phyloP scores from a whole-genome alignment of 352 stramenopile species.

The Phytophthora sojae region DNA sequence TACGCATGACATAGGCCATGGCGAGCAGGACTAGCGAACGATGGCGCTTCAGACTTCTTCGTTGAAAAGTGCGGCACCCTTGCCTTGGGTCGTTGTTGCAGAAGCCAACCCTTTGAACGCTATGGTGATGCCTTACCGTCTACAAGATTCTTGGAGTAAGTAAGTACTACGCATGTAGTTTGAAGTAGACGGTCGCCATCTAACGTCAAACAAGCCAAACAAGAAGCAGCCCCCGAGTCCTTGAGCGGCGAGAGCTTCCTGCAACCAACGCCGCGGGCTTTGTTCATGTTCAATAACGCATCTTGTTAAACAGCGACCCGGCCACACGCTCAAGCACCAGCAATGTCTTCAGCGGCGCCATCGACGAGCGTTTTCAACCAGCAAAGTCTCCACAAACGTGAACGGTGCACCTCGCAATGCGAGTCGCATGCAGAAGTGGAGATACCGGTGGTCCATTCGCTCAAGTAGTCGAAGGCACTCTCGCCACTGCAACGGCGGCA shows the following conservation, averaged over 20 bases:
- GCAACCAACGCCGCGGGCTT: no score
- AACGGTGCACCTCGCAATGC: neutral
- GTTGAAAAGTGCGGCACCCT: conserved; percentile 6
- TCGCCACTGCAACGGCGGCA: neutral
- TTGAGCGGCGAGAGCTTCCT: no score
- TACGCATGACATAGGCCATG: conserved; percentile 2
- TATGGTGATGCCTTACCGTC: conserved; percentile 3
- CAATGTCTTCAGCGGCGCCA: no score
- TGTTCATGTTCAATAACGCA: no score
- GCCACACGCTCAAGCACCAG: no score
- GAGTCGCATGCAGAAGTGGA: no score
- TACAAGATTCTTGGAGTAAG: neutral
- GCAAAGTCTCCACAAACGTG: neutral
- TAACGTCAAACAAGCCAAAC: no score
- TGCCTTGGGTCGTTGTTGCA: neutral
- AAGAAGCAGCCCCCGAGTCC: no score
- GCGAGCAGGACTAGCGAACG: neutral
- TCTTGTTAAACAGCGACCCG: neutral
- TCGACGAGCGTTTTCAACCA: neutral
- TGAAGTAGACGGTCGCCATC: conserved; percentile 5
- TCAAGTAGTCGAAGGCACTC: neutral
- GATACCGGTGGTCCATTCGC: neutral
- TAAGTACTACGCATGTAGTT: neutral
- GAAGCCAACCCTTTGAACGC: conserved; percentile 17
- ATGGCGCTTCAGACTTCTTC: conserved; percentile 13